Percentiles rank a stretch among this genome's conserved stretches.
phyloP scores from a whole-genome alignment of 2,329 filamentous ascomycete species.

The Teratosphaeria epicoccoides region DNA sequence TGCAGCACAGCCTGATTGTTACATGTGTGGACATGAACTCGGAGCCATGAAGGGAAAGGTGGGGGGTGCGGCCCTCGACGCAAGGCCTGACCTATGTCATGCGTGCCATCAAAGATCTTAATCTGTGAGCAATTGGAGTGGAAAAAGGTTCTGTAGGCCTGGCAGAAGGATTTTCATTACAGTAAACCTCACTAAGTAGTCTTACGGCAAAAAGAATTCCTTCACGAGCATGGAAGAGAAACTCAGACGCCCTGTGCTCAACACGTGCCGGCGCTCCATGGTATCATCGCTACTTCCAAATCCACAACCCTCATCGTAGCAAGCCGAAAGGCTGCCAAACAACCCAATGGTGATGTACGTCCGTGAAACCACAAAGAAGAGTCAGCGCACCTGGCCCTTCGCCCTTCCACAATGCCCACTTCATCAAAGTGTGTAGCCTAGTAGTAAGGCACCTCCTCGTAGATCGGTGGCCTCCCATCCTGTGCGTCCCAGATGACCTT shows the following conservation, averaged over 20 bases:
- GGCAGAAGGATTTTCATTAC: too few species aligned
- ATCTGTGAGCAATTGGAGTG: too few species aligned
- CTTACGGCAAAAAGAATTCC: neutral
- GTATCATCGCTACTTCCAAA: neutral
- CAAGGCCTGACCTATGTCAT: too few species aligned
- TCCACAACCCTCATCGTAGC: neutral
- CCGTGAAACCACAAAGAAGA: neutral
- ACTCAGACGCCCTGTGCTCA: neutral
- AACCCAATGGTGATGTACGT: neutral
- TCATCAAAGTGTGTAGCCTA: constrained; percentile 14
- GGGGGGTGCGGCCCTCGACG: too few species aligned
- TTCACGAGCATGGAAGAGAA: neutral
- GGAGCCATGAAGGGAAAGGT: too few species aligned
- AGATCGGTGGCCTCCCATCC: constrained; percentile 48
- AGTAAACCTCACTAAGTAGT: neutral
- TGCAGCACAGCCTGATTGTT: too few species aligned
- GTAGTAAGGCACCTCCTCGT: constrained; percentile 46
- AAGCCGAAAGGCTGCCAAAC: neutral
- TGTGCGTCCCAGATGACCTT: constrained; percentile 50
- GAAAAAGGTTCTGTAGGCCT: too few species aligned
- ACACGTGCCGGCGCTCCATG: neutral
- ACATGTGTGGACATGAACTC: too few species aligned
- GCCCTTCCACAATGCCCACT: neutral
- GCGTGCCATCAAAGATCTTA: too few species aligned
- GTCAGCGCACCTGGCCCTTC: too few species aligned